Evolutionary conservation across 768 basidiomycete genomes (phyloP), one percentile per base, ranked within the genome.

Genomic region (Lentinula lateritia): DNA sequence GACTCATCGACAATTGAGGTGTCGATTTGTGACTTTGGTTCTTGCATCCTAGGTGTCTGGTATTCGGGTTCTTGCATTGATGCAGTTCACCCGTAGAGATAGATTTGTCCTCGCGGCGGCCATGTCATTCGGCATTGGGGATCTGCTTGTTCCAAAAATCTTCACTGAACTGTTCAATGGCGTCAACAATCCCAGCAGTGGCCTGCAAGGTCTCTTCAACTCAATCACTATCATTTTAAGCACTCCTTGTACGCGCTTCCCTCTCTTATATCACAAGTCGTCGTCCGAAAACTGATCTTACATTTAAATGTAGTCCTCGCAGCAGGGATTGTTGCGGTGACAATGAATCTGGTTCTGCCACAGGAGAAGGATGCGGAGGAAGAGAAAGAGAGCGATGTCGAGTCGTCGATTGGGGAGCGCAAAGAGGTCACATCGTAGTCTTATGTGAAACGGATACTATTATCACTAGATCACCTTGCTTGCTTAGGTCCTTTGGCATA

Each of bases 181-280:
- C 13, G 85, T 92, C 1, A 65, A 68, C 0, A 73, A 79, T 53
- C 77, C 84, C 5, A 83, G 71, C 61, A 76, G 73, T 41, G 88
- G 86, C 0, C 73, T 93, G n/a, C 73, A 80, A 62, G 90, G 91
- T 0, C 75, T 93, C 50, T 83, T 95, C 62, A 78, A 86, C 67
- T 88, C 89, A 5, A 90, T 93, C 63, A 87, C 88, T 36, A 93
- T 94, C 66, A 74, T 93, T 42, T 72, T 93, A 58, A 87, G 84
- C 63, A 93, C 91, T 1, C 92, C 91, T 39, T 93, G 91, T 92
- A 71, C 77, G 88, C 70, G 50, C 10, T 45, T 28, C 52, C 12
- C 63, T 60, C 41, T 23, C 8, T 58, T 20, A 54, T 52, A 36
- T 5, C 16, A 46, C 34, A 16, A 15, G 38, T 36, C 35, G 38